Evolutionary conservation across 1,139 yeast species (phyloP).

Genomic region (Yamadazyma pseudoaaseri): DNA sequence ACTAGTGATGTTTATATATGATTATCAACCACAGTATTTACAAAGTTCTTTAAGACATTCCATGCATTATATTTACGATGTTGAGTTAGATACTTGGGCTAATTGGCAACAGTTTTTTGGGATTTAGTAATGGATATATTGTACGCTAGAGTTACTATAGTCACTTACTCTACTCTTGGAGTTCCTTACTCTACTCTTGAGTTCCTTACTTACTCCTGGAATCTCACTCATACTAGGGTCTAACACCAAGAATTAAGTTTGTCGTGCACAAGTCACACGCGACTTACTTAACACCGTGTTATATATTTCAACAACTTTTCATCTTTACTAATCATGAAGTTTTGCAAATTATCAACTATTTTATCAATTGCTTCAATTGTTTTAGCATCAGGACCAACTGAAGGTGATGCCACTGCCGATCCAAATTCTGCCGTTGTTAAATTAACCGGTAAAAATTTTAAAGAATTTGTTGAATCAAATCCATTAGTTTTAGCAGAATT

Average conservation of each 20-base stretch:
- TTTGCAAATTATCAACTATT: conserved; percentile 40
- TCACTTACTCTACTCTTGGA: too few species aligned
- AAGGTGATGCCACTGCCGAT: conserved; percentile 69
- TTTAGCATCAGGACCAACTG: conserved; percentile 41
- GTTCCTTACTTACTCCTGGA: too few species aligned
- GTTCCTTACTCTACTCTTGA: too few species aligned
- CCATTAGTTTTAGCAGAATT: conserved; percentile 90
- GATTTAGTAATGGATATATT: conserved; percentile 15
- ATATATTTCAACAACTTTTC: conserved; percentile 4
- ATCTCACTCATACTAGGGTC: too few species aligned
- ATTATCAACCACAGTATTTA: conserved; percentile 59
- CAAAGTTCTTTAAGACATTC: conserved; percentile 69
- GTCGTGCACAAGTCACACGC: neutral
- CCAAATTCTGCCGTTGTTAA: conserved; percentile 87
- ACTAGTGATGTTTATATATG: conserved; percentile 68
- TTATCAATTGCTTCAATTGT: conserved; percentile 42
- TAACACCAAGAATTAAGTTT: neutral
- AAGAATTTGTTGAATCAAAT: conserved; percentile 63
- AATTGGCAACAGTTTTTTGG: conserved; percentile 46
- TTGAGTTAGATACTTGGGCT: conserved; percentile 42
- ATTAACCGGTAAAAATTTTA: conserved; percentile 60
- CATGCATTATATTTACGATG: conserved; percentile 71
- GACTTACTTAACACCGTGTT: conserved; percentile 10
- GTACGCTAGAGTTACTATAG: too few species aligned
- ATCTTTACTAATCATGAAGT: conserved; percentile 27